Evolutionary conservation across 1,139 yeast species (phyloP), one percentile per base, ranked within the genome.

Genomic region (Zygotorulaspora mrakii): DNA sequence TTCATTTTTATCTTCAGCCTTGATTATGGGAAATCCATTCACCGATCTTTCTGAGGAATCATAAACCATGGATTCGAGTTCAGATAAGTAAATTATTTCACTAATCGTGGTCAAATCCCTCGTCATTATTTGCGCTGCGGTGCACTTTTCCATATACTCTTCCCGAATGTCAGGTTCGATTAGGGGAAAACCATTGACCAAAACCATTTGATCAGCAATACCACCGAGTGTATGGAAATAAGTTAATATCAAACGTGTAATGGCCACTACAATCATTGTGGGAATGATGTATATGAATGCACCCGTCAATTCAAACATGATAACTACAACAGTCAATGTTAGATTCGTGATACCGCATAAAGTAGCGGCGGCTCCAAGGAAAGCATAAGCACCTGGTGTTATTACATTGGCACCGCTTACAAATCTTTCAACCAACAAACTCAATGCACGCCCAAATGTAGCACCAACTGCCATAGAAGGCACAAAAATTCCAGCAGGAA

Each of bases 381-480:
- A 82, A 0, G 98, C 95, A 62, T 89, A 91, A 0, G 94, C 87
- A 0, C 96, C 97, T 0, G 96, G 94, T 2, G 89, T 85, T 16
- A 89, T 76, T 55, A 95, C 86, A 2, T 53, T 49, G 0, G 75
- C 67, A 1, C 65, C 66, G 10, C 65, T 57, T 2, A 72, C 45
- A 53, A 84, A 84, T 32, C 55, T 42, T 12, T 70, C 69, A 23
- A 80, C 74, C 9, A 82, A 49, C 22, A 68, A 54, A 52, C 89
- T 84, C 12, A 84, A 79, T 0, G 94, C 80, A 43, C 97, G 72
- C 3, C 96, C 96, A 68, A 89, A 88, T 2, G 94, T 78, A 1
- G 96, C 96, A 5, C 97, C 97, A 2, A 91, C 85, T 0, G 96
- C 96, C 94, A 89, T 83, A 1, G 96, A 86, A 1, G 97, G 97